Evolutionary conservation across 805 yeast genomes (phyloP).

Genomic region (Phaffomyces opuntiae): DNA sequence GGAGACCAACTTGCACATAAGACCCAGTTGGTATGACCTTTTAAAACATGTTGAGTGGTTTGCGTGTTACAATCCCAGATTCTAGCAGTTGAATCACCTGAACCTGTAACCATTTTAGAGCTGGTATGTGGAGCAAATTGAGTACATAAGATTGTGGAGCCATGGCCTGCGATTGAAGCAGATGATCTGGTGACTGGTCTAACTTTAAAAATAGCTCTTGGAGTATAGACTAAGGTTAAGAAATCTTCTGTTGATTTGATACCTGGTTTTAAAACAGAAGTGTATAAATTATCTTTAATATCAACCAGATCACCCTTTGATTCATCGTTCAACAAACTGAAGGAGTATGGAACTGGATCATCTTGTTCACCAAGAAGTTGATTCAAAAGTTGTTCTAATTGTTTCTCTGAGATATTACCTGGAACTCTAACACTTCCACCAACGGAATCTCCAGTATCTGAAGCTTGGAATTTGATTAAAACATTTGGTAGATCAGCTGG

Average conservation of each 20-base stretch:
- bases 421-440: constrained; percentile 90
- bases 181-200: constrained; percentile 84
- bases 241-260: constrained; percentile 88
- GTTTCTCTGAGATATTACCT: constrained; percentile 76
- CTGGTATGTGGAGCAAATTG: constrained; percentile 90
- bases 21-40: constrained; percentile 92
- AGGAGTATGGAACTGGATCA: constrained; percentile 78
- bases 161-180: constrained; percentile 93
- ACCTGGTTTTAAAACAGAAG: constrained; percentile 80
- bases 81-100: constrained; percentile 94
- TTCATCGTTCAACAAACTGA: constrained; percentile 53
- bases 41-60: constrained; percentile 74
- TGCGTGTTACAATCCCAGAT: constrained; percentile 96
- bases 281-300: constrained; percentile 68
- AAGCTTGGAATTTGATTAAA: constrained; percentile 80
- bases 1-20: constrained; percentile 89
- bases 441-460: constrained; percentile 81
- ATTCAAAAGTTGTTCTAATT: constrained; percentile 82
- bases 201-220: constrained; percentile 92
- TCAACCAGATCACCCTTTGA: constrained; percentile 48
- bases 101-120: constrained; percentile 84
- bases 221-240: constrained; percentile 84
- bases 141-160: constrained; percentile 84
- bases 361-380: constrained; percentile 63
- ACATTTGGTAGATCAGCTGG: constrained; percentile 85